Base-by-base conservation (phyloP, 768 basidiomycete genomes). In the Exidia glandulosa region DNA sequence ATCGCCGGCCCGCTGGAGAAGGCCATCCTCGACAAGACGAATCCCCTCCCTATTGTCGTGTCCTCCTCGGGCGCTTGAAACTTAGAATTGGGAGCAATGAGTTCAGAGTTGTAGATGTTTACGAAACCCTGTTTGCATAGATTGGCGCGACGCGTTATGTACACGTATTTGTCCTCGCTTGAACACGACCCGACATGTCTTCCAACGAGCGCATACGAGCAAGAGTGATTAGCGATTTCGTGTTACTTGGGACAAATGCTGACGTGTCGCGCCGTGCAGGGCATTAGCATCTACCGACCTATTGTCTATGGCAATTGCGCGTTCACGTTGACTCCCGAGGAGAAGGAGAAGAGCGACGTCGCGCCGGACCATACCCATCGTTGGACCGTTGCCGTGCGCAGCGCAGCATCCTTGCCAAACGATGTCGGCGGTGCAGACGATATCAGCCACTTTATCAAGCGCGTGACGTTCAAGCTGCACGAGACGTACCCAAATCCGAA, bases 241-340 rank as follows among this genome's bases (percentile, higher is more conserved):
- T 32, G 36, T 37, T 37, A 60, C 16, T 29, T 33, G 29, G 25
- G 36, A 58, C 58, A 57, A 61, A 37, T 59, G 61, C 33, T 61
- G 32, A 47, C 31, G 55, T 31, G 57, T 33, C 36, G 3, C n/a
- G n/a, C 29, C 23, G 25, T 32, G 31, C 66, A 95, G 92, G 94
- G 93, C 34, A 75, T 94, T 45, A 88, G 82, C 64, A 90, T 98
- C 57, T 84, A 84, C 69, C 81, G 96, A 56, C 91, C 94, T 1
- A 83, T 99, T 64, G 90, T 98, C 62, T 98, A 97, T 74, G 96
- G 96, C 55, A 98, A 98, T 71, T 89, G 87, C 13, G 91, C 95
- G 32, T 79, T 81, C 1, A 83, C 92, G 59, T 71, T 99, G 62
- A 86, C 83, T 0, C 74, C 80, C 16, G 82, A 84, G 65, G 94